A percentile compares a stretch with the other conserved stretches of the same genome.
Evolutionary conservation across 805 yeast species (phyloP).

Genomic region (Teunomyces panamensis): DNA sequence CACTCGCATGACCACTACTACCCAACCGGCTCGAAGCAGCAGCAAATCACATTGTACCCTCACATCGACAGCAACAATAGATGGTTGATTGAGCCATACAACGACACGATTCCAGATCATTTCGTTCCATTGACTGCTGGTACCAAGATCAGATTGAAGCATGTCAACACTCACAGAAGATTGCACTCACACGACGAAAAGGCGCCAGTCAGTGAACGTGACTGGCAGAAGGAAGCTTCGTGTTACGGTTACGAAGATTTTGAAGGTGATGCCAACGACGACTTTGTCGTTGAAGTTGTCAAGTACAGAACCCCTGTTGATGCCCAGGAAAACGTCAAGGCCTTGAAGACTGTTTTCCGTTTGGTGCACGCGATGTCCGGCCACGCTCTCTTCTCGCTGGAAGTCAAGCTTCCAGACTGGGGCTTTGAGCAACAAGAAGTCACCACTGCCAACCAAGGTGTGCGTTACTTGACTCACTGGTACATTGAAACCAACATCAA

Average conservation of each 20-base stretch:
- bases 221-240: constrained; percentile 83
- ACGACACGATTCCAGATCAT: constrained; percentile 50
- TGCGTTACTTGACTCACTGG: constrained; percentile 60
- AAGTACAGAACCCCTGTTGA: constrained; percentile 48
- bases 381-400: constrained; percentile 73
- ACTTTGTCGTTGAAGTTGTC: constrained; percentile 73
- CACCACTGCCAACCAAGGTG: constrained; percentile 72
- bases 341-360: constrained; percentile 69
- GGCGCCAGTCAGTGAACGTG: constrained; percentile 71
- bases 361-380: constrained; percentile 79
- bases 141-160: constrained; percentile 66
- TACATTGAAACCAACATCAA: constrained; percentile 70
- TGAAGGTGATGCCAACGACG: constrained; percentile 82
- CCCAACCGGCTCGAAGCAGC: constrained; percentile 81
- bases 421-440: constrained; percentile 85
- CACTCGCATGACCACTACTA: constrained; percentile 75
- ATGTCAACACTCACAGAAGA: constrained; percentile 57
- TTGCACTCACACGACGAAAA: constrained; percentile 82
- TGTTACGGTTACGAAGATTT: constrained; percentile 76
- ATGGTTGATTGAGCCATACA: constrained; percentile 69
- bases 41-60: constrained; percentile 77
- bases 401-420: constrained; percentile 75
- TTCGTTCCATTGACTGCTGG: constrained; percentile 67
- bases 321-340: constrained; percentile 56
- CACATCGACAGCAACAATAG: constrained; percentile 72